These are phyloP conservation scores for Tuber magnatum DNA, from an alignment of 495 filamentous ascomycete species.

Conservation along the genomic window DNA sequence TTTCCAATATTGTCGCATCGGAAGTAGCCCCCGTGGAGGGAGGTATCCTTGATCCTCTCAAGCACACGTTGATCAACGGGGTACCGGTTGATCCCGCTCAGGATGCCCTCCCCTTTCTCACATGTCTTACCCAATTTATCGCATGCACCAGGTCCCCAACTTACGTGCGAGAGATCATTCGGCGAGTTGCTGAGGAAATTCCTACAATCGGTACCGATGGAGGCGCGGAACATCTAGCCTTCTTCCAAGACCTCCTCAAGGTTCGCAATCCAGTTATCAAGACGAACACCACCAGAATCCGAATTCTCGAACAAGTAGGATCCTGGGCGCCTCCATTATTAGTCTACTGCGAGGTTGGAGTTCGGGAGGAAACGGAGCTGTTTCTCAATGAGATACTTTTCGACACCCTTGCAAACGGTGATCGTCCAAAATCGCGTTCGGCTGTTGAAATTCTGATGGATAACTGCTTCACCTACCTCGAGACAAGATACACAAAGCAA, in stretches of 20 bases:
- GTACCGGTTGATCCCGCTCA: constrained; percentile 53
- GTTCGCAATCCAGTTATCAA: constrained; percentile 44
- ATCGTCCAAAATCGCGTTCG: constrained; percentile 25
- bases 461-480: constrained; percentile 37
- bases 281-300: constrained; percentile 43
- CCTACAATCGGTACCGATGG: constrained; percentile 52
- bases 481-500: constrained; percentile 32
- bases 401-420: constrained; percentile 39
- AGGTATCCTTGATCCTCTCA: constrained; percentile 44
- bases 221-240: constrained; percentile 54
- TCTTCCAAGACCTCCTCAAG: constrained; percentile 49
- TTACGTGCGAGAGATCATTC: constrained; percentile 46
- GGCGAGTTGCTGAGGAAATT: constrained; percentile 51
- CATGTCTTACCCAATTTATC: constrained; percentile 50
- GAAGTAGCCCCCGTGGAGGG: constrained; percentile 45
- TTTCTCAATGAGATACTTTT: constrained; percentile 55
- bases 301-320: constrained; percentile 51
- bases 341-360: constrained; percentile 52
- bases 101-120: constrained; percentile 50
- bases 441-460: constrained; percentile 32
- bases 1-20: constrained; percentile 45
- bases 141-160: constrained; percentile 43
- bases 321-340: constrained; percentile 64
- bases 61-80: constrained; percentile 49
- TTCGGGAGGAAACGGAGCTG: constrained; percentile 51